A percentile compares a stretch with the other conserved stretches of the same genome.
These are phyloP conservation scores for Paecilomyces sp. DNA, from an alignment of 2,329 filamentous ascomycete genomes.

Conservation along the genomic window DNA sequence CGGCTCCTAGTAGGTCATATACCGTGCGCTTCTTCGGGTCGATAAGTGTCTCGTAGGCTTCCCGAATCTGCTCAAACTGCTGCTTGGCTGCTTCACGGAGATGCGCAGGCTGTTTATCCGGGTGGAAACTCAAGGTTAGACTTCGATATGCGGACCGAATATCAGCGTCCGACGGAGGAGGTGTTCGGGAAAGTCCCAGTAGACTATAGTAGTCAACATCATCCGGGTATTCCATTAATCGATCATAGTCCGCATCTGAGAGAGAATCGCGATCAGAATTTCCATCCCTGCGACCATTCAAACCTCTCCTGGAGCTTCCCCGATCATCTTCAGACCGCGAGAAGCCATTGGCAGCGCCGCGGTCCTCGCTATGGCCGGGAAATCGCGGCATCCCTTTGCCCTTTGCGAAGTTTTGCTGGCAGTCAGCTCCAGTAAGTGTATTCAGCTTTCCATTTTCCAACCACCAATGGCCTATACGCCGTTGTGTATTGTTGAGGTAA, in stretches of 20 bases:
- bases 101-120: constrained; percentile 37
- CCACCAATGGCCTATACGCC: not conserved
- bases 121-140: constrained; percentile 37
- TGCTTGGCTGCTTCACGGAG: constrained; percentile 27
- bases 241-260: constrained; percentile 19
- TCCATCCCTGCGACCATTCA: not conserved
- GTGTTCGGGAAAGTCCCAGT: constrained; percentile 30
- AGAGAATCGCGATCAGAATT: not conserved
- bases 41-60: constrained; percentile 36
- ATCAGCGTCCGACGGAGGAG: constrained; percentile 33
- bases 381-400: constrained; percentile 1
- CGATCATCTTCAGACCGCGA: not conserved
- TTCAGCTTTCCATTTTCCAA: constrained; percentile 1
- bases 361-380: not conserved
- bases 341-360: not conserved
- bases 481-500: not conserved
- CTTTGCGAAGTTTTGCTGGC: not conserved
- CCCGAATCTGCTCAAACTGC: constrained; percentile 32
- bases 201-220: constrained; percentile 35
- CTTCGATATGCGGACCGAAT: constrained; percentile 38
- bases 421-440: not conserved
- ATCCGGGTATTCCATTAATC: constrained; percentile 21
- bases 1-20: constrained; percentile 36
- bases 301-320: not conserved
- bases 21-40: constrained; percentile 35